A percentile compares a stretch with the other conserved stretches of the same genome.
Conservation (phyloP, 148 eudicot genomes). For the Camellia lanceoleosa region DNA sequence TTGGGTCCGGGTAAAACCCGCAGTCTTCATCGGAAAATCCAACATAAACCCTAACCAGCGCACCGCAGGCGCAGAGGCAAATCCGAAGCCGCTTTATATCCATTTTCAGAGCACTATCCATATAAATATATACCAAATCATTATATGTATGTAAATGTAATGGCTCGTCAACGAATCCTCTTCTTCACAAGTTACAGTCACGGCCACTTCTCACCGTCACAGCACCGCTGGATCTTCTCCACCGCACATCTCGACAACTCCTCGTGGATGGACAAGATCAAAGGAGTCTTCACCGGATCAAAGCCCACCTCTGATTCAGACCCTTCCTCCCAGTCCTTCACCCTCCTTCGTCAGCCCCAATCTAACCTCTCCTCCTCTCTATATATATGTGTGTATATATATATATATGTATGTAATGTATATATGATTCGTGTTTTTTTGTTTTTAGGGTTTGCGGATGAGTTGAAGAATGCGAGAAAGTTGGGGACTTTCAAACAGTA, state of each 20-base stretch:
- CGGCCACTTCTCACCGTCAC: neutral
- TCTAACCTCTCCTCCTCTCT: neutral
- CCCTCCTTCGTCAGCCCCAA: conserved; percentile 49
- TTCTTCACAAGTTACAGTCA: neutral
- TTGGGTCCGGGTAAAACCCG: no score
- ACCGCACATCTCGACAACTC: conserved; percentile 35
- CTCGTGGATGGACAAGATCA: conserved; percentile 73
- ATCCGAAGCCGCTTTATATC: no score
- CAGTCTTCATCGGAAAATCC: no score
- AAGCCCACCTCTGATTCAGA: conserved; percentile 27
- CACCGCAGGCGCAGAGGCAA: no score
- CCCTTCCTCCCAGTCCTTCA: conserved; percentile 40
- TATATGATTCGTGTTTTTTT: neutral
- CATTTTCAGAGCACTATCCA: no score
- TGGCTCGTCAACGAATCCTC: no score
- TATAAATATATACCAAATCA: no score
- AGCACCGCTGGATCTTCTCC: conserved; percentile 41
- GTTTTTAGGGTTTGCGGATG: conserved; percentile 69
- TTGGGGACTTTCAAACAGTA: conserved; percentile 66
- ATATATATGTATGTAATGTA: no score
- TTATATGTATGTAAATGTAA: no score
- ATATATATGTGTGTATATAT: no score
- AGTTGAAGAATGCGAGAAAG: conserved; percentile 61
- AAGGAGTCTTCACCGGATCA: conserved; percentile 66
- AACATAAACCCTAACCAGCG: no score